phyloP scores from a whole-genome alignment of 768 basidiomycete genomes.

The Boletus rex-veris region DNA sequence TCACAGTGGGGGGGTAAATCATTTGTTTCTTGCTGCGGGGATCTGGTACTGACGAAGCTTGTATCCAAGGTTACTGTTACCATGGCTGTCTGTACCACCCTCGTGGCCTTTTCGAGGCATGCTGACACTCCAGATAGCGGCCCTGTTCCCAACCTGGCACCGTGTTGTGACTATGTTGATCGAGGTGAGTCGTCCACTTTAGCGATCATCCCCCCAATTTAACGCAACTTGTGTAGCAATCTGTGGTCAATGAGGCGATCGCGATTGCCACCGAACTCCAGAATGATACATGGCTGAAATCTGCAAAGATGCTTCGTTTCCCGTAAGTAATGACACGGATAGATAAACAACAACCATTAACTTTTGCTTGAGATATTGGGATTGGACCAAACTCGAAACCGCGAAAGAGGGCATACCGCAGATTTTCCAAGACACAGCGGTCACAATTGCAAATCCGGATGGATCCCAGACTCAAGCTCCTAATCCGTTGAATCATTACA shows the following conservation, averaged over 20 bases:
- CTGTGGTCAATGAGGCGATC: conserved; percentile 11
- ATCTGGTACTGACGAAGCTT: conserved; percentile 1
- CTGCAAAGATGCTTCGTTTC: conserved; percentile 12
- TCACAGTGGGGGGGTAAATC: conserved; percentile 8
- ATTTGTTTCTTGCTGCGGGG: not conserved
- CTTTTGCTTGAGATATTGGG: conserved; percentile 8
- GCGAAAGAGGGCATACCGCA: not conserved
- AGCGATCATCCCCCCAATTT: not conserved
- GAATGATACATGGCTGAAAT: conserved; percentile 7
- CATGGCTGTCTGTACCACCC: conserved; percentile 10
- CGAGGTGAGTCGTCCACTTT: conserved; percentile 2
- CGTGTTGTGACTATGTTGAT: conserved; percentile 11
- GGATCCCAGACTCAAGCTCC: not conserved
- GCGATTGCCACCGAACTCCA: conserved; percentile 5
- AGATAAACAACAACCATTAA: not conserved
- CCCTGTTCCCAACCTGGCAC: conserved; percentile 23
- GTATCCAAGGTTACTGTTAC: conserved; percentile 17
- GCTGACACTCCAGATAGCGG: conserved; percentile 12
- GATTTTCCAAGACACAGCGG: not conserved
- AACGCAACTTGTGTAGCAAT: conserved; percentile 8
- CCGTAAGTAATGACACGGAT: conserved; percentile 6
- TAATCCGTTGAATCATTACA: conserved; percentile 10
- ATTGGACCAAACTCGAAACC: conserved; percentile 7
- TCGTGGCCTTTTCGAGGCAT: not conserved
- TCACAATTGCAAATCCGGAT: not conserved